Percentiles rank a stretch among this genome's conserved stretches.
phyloP scores from a whole-genome alignment of 179 eudicot species.

The Corrigiola litoralis region DNA sequence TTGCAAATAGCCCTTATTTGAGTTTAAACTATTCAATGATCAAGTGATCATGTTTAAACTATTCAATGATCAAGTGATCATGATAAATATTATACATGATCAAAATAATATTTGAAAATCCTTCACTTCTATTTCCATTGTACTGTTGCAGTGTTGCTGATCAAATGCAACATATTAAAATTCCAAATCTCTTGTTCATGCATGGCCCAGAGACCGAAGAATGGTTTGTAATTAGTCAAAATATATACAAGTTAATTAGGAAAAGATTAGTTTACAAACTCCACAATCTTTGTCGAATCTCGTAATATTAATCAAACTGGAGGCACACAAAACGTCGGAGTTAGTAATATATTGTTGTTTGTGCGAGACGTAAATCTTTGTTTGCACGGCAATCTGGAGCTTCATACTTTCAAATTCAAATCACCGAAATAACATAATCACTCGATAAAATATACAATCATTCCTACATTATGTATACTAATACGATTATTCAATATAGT shows the following conservation, averaged over 20 bases:
- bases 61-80: too few species aligned
- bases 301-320: neutral
- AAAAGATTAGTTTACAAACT: neutral
- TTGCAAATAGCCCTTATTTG: too few species aligned
- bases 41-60: too few species aligned
- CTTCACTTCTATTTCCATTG: too few species aligned
- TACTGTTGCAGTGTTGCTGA: neutral
- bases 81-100: too few species aligned
- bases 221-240: neutral
- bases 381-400: neutral
- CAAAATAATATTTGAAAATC: too few species aligned
- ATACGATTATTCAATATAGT: neutral
- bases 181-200: neutral
- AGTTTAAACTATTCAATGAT: too few species aligned
- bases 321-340: neutral
- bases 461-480: neutral
- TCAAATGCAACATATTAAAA: neutral
- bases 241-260: neutral
- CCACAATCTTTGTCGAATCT: neutral
- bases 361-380: neutral
- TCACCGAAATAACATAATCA: neutral
- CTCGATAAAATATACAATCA: neutral
- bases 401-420: slow-evolving; percentile 3
- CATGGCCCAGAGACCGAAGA: neutral
- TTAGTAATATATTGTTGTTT: neutral